phyloP scores from a whole-genome alignment of 306 rosid species.

The cucumber (Cucumis sativus) region Cucumber_9930_V3 NC_026656.2:3653501-3654000 shows the following conservation, averaged over 20 bases:
- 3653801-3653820: conserved; percentile 89
- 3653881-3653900: conserved; percentile 86
- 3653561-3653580: too few species aligned
- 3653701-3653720: background rate
- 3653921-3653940: conserved; percentile 92
- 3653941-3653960: conserved; percentile 84
- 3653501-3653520: background rate
- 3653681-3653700: background rate
- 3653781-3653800: background rate
- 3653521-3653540: background rate
- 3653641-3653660: background rate
- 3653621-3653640: background rate
- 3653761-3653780: background rate
- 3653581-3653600: background rate
- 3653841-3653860: conserved; percentile 86
- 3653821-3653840: conserved; percentile 88
- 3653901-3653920: conserved; percentile 97
- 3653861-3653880: conserved; percentile 67
- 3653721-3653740: background rate
- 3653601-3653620: too few species aligned
- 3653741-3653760: background rate
- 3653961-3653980: conserved; percentile 55
- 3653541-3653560: background rate
- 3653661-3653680: background rate
- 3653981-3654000: background rate